Evolutionary conservation across 73 alveolate genomes (phyloP).

Genomic region (Urostyla sp.): DNA sequence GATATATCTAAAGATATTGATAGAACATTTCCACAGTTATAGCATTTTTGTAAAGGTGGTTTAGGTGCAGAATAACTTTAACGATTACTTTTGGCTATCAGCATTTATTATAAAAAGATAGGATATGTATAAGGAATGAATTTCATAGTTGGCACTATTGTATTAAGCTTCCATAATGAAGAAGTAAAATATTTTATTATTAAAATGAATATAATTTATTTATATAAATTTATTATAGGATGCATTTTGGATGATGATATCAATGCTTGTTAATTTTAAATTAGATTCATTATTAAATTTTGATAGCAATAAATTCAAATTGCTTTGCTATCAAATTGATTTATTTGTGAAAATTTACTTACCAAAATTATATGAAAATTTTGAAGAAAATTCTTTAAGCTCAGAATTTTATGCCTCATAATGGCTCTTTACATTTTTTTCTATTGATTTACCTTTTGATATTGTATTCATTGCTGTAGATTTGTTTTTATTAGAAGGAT

Average conservation of each 20-base stretch:
- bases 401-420: slow-evolving; percentile 58
- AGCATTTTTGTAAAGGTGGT: slow-evolving; percentile 38
- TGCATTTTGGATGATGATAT: slow-evolving; percentile 70
- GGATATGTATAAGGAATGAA: slow-evolving; percentile 75
- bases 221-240: background rate
- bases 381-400: slow-evolving; percentile 49
- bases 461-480: slow-evolving; percentile 46
- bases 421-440: slow-evolving; percentile 63
- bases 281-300: slow-evolving; percentile 34
- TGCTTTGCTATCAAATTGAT: slow-evolving; percentile 52
- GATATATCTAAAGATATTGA: slow-evolving; percentile 55
- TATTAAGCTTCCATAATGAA: slow-evolving; percentile 42
- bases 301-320: slow-evolving; percentile 38
- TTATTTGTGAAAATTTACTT: slow-evolving; percentile 49
- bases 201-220: background rate
- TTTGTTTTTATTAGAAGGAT: slow-evolving; percentile 50
- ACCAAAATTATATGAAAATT: slow-evolving; percentile 50
- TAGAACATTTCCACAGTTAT: slow-evolving; percentile 52
- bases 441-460: slow-evolving; percentile 43
- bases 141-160: slow-evolving; percentile 59
- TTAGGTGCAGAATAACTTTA: slow-evolving; percentile 33
- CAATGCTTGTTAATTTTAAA: slow-evolving; percentile 49
- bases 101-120: slow-evolving; percentile 21
- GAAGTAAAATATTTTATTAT: slow-evolving; percentile 3
- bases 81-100: slow-evolving; percentile 33